Percentiles rank a stretch among this genome's conserved stretches.
These are phyloP conservation scores for Hypoxylon sp. DNA, from an alignment of 2,329 filamentous ascomycete species.

Conservation along the genomic window DNA sequence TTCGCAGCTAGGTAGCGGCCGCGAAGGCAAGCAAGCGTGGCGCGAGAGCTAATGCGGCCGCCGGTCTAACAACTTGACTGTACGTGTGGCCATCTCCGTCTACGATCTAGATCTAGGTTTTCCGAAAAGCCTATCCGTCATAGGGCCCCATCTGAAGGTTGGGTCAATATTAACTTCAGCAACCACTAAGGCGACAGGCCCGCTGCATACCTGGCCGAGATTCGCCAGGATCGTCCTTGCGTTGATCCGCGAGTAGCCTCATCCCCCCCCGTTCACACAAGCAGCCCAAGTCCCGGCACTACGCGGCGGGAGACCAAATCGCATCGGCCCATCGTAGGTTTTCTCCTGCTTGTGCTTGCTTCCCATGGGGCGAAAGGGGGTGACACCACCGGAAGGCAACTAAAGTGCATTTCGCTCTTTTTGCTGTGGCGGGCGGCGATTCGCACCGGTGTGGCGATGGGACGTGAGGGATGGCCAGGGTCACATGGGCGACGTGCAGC, in stretches of 20 bases:
- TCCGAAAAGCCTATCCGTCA: constrained; percentile 29
- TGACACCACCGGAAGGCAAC: constrained; percentile 34
- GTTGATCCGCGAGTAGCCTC: constrained; percentile 39
- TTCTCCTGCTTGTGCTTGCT: not conserved
- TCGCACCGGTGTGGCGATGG: constrained; percentile 45
- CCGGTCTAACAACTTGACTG: constrained; percentile 19
- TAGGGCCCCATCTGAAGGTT: constrained; percentile 10
- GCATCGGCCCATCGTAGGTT: constrained; percentile 35
- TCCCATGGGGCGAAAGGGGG: constrained; percentile 13
- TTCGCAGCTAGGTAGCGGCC: constrained; percentile 17
- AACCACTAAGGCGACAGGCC: constrained; percentile 15
- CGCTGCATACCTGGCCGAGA: constrained; percentile 25
- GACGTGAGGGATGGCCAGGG: constrained; percentile 31
- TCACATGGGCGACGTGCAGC: constrained; percentile 45
- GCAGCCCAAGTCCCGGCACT: constrained; percentile 36
- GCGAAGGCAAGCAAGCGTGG: not conserved
- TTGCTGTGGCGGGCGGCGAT: constrained; percentile 38
- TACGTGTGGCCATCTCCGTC: constrained; percentile 6
- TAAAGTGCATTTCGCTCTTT: constrained; percentile 23
- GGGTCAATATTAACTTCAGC: constrained; percentile 34
- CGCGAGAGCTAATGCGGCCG: constrained; percentile 22
- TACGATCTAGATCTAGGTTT: constrained; percentile 24
- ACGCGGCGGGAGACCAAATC: constrained; percentile 16
- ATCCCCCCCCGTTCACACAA: constrained; percentile 18
- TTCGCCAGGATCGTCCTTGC: constrained; percentile 33